Evolutionary conservation across 345 rosid species (phyloP).

Genomic region (Lepidium aucheri): DNA sequence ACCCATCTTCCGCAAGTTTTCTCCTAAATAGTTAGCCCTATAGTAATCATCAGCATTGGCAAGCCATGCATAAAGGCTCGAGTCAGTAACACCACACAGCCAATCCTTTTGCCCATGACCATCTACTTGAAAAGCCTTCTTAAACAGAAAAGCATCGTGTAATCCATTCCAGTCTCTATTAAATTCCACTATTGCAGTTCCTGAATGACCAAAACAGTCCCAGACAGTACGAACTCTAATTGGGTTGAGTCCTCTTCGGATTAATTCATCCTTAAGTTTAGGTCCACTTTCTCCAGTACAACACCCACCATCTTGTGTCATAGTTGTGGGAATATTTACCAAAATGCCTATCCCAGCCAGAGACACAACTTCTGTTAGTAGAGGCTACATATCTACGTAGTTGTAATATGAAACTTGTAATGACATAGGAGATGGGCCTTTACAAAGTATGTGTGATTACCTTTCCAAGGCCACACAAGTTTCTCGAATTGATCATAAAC

Average conservation of each 20-base stretch:
- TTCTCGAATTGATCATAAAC: conserved; percentile 48
- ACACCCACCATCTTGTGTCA: conserved; percentile 47
- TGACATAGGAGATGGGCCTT: neutral
- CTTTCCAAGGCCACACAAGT: conserved; percentile 50
- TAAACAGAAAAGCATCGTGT: conserved; percentile 81
- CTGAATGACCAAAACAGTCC: conserved; percentile 86
- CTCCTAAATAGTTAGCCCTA: conserved; percentile 55
- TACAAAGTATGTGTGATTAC: conserved; percentile 2
- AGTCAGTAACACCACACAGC: conserved; percentile 36
- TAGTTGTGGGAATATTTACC: conserved; percentile 69
- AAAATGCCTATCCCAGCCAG: conserved; percentile 81
- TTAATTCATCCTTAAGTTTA: conserved; percentile 69
- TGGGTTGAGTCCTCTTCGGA: conserved; percentile 72
- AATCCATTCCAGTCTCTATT: conserved; percentile 88
- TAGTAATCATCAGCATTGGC: conserved; percentile 83
- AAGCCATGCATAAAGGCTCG: conserved; percentile 84
- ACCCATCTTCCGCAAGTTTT: conserved; percentile 61
- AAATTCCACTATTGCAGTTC: conserved; percentile 78
- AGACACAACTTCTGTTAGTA: conserved; percentile 19
- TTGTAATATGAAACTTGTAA: conserved; percentile 1
- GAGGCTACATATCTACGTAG: neutral
- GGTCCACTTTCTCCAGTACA: conserved; percentile 81
- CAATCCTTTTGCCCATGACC: conserved; percentile 74
- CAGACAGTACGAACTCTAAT: conserved; percentile 76
- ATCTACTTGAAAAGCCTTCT: conserved; percentile 77